phyloP scores from a whole-genome alignment of 2,329 filamentous ascomycete species.

The Tolypocladium paradoxum region DNA sequence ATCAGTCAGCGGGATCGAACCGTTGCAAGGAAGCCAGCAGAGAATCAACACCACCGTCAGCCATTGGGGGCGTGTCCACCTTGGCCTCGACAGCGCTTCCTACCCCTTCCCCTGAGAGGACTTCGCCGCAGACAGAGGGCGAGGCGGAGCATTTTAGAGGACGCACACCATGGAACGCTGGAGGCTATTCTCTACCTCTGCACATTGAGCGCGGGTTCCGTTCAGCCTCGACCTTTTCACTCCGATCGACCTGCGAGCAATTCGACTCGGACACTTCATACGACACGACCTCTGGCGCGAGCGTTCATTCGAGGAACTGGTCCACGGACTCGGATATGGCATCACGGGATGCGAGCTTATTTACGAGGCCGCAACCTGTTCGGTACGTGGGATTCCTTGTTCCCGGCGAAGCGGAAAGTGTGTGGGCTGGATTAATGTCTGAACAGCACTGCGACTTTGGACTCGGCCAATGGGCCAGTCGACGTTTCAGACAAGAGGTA shows the following conservation, averaged over 20 bases:
- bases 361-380: background rate
- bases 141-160: slow-evolving; percentile 11
- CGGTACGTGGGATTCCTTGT: background rate
- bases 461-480: background rate
- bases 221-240: slow-evolving; percentile 10
- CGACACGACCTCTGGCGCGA: slow-evolving; percentile 5
- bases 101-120: slow-evolving; percentile 23
- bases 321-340: slow-evolving; percentile 19
- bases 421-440: background rate
- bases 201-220: slow-evolving; percentile 25
- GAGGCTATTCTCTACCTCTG: slow-evolving; percentile 35
- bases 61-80: background rate
- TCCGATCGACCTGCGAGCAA: slow-evolving; percentile 13
- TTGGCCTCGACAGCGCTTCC: slow-evolving; percentile 11
- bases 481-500: background rate
- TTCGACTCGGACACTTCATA: slow-evolving; percentile 11
- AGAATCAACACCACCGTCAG: slow-evolving; percentile 6
- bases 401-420: background rate
- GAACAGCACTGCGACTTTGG: background rate
- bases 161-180: slow-evolving; percentile 41
- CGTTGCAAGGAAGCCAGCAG: slow-evolving; percentile 2
- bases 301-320: slow-evolving; percentile 16
- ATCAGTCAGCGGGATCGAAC: slow-evolving; percentile 17
- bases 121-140: slow-evolving; percentile 11
- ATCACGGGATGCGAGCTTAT: background rate